Evolutionary conservation across 805 yeast genomes (phyloP).

Genomic region (Metschnikowia anglica): DNA sequence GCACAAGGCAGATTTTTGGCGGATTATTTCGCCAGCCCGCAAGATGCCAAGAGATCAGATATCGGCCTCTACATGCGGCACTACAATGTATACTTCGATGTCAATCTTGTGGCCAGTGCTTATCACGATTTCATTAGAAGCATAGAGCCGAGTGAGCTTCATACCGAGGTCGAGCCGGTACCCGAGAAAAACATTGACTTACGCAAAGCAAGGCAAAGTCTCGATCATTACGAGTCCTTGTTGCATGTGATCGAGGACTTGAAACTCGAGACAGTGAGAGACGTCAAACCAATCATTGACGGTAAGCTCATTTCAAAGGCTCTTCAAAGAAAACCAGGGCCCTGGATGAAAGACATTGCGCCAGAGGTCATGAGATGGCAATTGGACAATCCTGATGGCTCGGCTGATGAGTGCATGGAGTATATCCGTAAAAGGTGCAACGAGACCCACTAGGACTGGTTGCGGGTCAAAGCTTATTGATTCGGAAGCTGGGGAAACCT

Average conservation of each 20-base stretch:
- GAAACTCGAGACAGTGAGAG: slow-evolving; percentile 44
- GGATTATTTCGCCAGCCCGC: slow-evolving; percentile 16
- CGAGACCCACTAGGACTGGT: background rate
- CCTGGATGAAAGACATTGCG: slow-evolving; percentile 70
- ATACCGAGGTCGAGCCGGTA: slow-evolving; percentile 2
- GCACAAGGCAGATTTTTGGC: slow-evolving; percentile 20
- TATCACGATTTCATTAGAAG: slow-evolving; percentile 26
- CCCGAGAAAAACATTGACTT: background rate
- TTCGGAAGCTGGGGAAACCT: too few species aligned
- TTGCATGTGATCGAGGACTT: slow-evolving; percentile 30
- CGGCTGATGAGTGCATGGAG: slow-evolving; percentile 54
- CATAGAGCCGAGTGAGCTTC: background rate
- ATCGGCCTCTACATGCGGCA: slow-evolving; percentile 59
- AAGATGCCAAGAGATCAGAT: slow-evolving; percentile 46
- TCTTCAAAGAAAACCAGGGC: slow-evolving; percentile 70
- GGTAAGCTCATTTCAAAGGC: slow-evolving; percentile 64
- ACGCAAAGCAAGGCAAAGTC: background rate
- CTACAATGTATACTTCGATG: slow-evolving; percentile 52
- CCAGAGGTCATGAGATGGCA: slow-evolving; percentile 70
- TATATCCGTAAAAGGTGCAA: slow-evolving; percentile 30
- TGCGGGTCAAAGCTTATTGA: background rate
- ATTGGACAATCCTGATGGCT: slow-evolving; percentile 62
- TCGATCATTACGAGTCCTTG: slow-evolving; percentile 34
- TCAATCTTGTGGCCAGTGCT: slow-evolving; percentile 40
- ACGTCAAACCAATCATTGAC: slow-evolving; percentile 64